Evolutionary conservation across 78 protist species (phyloP).

Genomic region (Pigoraptor vietnamica): DNA sequence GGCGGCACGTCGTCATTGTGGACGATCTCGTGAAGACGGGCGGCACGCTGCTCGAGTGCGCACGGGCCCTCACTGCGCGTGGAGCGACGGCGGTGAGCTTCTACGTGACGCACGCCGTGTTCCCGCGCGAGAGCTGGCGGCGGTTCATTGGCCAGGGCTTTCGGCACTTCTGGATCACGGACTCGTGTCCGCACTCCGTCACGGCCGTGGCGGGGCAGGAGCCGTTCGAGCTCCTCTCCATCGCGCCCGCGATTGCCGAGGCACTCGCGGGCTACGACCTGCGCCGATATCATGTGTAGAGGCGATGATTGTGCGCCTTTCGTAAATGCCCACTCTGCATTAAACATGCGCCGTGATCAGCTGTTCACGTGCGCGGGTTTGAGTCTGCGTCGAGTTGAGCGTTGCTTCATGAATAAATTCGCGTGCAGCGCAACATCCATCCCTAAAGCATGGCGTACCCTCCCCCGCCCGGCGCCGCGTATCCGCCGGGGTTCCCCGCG

Average conservation of each 20-base stretch:
- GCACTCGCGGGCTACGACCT: neutral
- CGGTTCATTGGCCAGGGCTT: slow-evolving; percentile 21
- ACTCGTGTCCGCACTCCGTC: slow-evolving; percentile 2
- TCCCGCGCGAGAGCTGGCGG: slow-evolving; percentile 18
- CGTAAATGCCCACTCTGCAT: no score
- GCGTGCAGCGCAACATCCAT: no score
- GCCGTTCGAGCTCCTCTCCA: slow-evolving; percentile 40
- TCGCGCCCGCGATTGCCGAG: slow-evolving; percentile 1
- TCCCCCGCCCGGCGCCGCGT: no score
- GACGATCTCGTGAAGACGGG: slow-evolving; percentile 54
- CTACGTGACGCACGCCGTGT: slow-evolving; percentile 47
- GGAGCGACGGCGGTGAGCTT: slow-evolving; percentile 24
- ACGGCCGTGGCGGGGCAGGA: neutral
- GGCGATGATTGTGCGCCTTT: no score
- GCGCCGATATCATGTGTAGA: neutral
- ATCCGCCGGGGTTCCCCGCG: no score
- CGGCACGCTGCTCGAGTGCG: slow-evolving; percentile 44
- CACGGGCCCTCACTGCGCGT: neutral
- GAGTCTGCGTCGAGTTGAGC: neutral
- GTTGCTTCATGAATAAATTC: no score
- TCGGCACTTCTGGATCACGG: slow-evolving; percentile 20
- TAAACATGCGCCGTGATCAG: neutral
- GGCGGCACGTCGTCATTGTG: slow-evolving; percentile 45
- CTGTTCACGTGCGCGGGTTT: neutral
- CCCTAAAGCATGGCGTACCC: no score